A percentile compares a stretch with the other conserved stretches of the same genome.
These are phyloP conservation scores for Barnettozyma hawaiiensis DNA, from an alignment of 1,139 yeast species.

Conservation along the genomic window DNA sequence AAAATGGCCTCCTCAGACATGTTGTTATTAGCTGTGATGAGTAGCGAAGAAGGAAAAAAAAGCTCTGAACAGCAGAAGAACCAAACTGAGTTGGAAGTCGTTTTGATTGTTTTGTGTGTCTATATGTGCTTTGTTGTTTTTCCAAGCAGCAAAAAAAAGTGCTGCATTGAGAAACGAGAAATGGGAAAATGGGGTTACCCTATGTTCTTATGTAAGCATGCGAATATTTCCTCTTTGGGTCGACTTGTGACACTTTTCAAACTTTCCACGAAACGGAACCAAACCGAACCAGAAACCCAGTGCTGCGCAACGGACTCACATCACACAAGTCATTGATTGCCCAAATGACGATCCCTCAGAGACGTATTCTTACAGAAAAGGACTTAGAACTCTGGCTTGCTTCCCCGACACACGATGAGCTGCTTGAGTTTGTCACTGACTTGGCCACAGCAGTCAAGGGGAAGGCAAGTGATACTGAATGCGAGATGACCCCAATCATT, in stretches of 20 bases:
- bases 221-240: background rate
- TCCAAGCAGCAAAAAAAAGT: too few species aligned
- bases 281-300: too few species aligned
- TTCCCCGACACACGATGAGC: constrained; percentile 44
- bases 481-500: constrained; percentile 32
- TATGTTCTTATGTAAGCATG: too few species aligned
- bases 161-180: too few species aligned
- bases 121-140: background rate
- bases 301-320: too few species aligned
- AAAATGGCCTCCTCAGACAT: constrained; percentile 52
- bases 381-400: constrained; percentile 64
- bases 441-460: constrained; percentile 71
- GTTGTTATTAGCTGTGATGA: background rate
- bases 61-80: background rate
- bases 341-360: constrained; percentile 33
- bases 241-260: background rate
- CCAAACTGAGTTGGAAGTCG: background rate
- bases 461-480: constrained; percentile 43
- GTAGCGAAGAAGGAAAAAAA: background rate
- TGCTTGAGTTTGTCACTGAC: constrained; percentile 50
- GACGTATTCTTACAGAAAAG: constrained; percentile 50
- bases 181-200: too few species aligned
- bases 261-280: too few species aligned
- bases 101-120: background rate
- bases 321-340: too few species aligned